Evolutionary conservation across 805 yeast species (phyloP).

Genomic region (Myxozyma melibiosi): DNA sequence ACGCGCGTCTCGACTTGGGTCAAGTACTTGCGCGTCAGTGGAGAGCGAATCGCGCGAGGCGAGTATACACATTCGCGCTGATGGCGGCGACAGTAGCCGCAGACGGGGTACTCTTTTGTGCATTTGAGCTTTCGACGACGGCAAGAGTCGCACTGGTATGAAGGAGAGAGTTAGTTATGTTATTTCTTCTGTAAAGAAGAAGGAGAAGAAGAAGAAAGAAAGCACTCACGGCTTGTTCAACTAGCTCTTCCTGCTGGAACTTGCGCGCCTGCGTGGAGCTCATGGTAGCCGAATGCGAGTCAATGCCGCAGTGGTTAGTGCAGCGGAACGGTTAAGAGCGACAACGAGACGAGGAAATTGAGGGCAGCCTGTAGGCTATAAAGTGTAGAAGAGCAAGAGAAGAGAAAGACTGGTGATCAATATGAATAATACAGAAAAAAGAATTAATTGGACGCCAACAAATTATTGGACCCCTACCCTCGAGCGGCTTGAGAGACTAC

Average conservation of each 20-base stretch:
- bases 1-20: constrained; percentile 71
- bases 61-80: constrained; percentile 76
- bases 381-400: too few species aligned
- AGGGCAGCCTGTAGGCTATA: too few species aligned
- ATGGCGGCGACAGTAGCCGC: constrained; percentile 72
- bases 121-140: constrained; percentile 78
- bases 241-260: constrained; percentile 32
- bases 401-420: too few species aligned
- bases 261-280: constrained; percentile 24
- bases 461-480: too few species aligned
- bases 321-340: too few species aligned
- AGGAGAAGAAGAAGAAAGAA: neutral
- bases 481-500: too few species aligned
- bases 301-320: neutral
- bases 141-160: constrained; percentile 72
- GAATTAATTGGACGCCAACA: too few species aligned
- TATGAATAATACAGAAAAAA: too few species aligned
- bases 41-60: constrained; percentile 76
- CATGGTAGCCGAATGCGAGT: neutral
- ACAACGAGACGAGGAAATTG: too few species aligned
- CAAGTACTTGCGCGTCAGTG: constrained; percentile 71
- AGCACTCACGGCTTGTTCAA: constrained; percentile 40
- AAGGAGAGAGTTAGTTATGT: neutral
- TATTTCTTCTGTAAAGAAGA: neutral
- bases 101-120: constrained; percentile 74